Base-by-base conservation (phyloP, 2,329 filamentous ascomycete species). In the Ophiostoma montium region DNA sequence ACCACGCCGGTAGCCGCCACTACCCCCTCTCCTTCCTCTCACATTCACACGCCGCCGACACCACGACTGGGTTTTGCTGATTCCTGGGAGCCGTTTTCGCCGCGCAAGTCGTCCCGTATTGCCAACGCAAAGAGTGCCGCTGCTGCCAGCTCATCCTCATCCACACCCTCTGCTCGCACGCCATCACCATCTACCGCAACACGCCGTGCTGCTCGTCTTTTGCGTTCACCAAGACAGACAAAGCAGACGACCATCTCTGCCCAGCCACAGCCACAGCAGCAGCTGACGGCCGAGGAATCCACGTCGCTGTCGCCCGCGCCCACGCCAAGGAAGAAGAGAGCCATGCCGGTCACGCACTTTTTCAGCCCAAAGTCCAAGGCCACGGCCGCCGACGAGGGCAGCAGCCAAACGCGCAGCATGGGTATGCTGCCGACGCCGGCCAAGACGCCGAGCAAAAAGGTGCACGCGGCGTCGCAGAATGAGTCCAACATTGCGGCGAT, bases 341-440 rank as follows among this genome's bases (percentile, higher is more conserved):
- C 70, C 16, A 62, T 64, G 49, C 65, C 70, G 16, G 62, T 65
- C 44, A 68, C 68, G 57, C 72, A 73, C 49, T 62, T 63, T 19
- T 59, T 75, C 54, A 67, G 68, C 21, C 62, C 66, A 7, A 64
- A 63, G 50, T 67, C 71, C 15, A n/a, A n/a, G 35, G 44, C 30
- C 8, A 48, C 42, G 21, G 27, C 38, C 71, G 23, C 12, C 61
- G 63, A 13, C 62, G 55, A 56, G 52, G 42, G 30, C 53, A 52
- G 41, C 62, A 63, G 49, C 41, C 53, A 56, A 23, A 55, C 63
- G 43, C 64, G 64, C 49, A 57, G 52, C 48, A 52, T 61, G 49
- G 71, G 69, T 54, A 83, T 85, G 74, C 75, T 89, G 42, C 84
- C 82, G 15, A 90, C 86, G 3, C 86, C 86, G 2, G 75, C 79